Percentiles rank a stretch among this genome's conserved stretches.
These are phyloP conservation scores for Dothideomycetes sp. DNA, from an alignment of 2,329 filamentous ascomycete genomes.

Conservation along the genomic window DNA sequence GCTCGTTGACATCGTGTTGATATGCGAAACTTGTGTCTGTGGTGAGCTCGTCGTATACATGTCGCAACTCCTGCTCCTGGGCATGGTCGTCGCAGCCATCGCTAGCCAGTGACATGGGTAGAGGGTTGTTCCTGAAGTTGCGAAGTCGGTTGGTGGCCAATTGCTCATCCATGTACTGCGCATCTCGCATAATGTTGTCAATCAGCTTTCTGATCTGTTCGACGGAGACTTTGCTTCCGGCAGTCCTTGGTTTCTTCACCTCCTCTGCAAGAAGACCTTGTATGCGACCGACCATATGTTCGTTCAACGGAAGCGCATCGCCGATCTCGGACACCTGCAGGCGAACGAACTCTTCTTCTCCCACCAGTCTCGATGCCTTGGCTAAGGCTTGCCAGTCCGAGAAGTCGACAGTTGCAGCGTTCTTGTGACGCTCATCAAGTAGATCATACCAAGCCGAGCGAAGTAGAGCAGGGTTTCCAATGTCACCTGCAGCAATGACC, in stretches of 20 bases:
- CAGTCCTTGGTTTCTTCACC: not conserved
- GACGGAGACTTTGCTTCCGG: not conserved
- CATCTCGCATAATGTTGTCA: not conserved
- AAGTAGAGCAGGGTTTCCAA: constrained; percentile 18
- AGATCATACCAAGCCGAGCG: constrained; percentile 20
- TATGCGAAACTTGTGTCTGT: constrained; percentile 15
- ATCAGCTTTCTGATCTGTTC: not conserved
- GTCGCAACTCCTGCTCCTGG: constrained; percentile 19
- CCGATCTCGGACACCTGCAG: constrained; percentile 9
- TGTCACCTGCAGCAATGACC: constrained; percentile 22
- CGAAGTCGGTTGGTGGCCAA: constrained; percentile 18
- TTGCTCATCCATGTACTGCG: constrained; percentile 1
- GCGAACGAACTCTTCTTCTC: constrained; percentile 13
- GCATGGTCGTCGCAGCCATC: constrained; percentile 9
- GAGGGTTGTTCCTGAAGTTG: constrained; percentile 22
- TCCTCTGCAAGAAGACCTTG: not conserved
- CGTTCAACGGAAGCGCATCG: not conserved
- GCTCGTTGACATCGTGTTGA: not conserved
- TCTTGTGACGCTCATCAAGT: constrained; percentile 12
- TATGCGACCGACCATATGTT: constrained; percentile 3
- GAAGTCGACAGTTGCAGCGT: constrained; percentile 1
- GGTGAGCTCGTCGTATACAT: constrained; percentile 34
- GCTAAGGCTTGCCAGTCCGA: constrained; percentile 18
- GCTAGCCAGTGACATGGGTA: constrained; percentile 24
- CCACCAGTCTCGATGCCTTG: constrained; percentile 14